A percentile compares a stretch with the other conserved stretches of the same genome.
These are phyloP conservation scores for Lachnellula hyalina DNA, from an alignment of 2,329 filamentous ascomycete species.

Conservation along the genomic window DNA sequence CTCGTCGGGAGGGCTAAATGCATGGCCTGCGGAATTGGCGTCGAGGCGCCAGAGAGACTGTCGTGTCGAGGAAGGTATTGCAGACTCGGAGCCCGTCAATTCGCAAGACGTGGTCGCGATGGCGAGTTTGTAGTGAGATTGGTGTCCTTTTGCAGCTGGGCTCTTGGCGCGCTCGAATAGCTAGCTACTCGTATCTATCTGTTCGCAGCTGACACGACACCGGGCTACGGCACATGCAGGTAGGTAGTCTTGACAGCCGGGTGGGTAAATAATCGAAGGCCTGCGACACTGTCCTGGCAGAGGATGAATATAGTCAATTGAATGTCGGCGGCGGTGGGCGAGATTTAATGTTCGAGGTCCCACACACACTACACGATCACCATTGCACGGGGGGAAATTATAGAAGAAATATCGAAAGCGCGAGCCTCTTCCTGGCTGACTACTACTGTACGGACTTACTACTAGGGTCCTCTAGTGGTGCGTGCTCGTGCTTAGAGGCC, in stretches of 20 bases:
- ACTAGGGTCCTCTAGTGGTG: too few species aligned
- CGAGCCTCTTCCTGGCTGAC: neutral
- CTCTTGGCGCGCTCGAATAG: constrained; percentile 2
- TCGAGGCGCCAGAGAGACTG: constrained; percentile 7
- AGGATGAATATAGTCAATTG: neutral
- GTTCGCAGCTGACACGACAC: neutral
- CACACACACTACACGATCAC: neutral
- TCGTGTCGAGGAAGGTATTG: neutral
- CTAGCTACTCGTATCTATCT: neutral
- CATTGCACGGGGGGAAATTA: neutral
- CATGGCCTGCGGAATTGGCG: constrained; percentile 47
- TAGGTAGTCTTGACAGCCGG: neutral
- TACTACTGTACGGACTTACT: too few species aligned
- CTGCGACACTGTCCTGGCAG: neutral
- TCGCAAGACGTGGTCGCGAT: constrained; percentile 4
- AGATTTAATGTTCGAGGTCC: neutral
- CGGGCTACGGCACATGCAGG: neutral
- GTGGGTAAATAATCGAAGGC: too few species aligned
- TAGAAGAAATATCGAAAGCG: neutral
- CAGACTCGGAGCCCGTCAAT: neutral
- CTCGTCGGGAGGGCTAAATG: constrained; percentile 86
- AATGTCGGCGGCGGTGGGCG: neutral
- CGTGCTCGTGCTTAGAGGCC: too few species aligned
- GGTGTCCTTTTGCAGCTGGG: constrained; percentile 5
- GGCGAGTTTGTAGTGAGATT: constrained; percentile 1